Conservation (phyloP, 345 rosid species). For the Salix koriyanagi region DNA sequence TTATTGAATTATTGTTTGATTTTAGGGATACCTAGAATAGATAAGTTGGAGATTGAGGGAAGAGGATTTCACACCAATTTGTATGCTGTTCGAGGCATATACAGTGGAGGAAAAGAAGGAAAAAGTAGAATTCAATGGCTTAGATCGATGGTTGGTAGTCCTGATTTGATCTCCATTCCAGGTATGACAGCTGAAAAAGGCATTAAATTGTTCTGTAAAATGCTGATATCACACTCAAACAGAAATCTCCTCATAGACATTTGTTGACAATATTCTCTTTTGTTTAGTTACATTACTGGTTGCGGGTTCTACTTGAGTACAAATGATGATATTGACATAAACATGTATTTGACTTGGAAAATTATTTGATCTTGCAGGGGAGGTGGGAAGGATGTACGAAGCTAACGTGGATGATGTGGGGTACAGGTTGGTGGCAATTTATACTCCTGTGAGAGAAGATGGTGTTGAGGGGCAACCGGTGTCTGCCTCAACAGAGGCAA, state of each 20-base stretch:
- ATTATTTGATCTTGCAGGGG: conserved; percentile 54
- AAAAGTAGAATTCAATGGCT: conserved; percentile 97
- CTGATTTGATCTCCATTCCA: conserved; percentile 89
- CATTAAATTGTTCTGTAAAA: background rate
- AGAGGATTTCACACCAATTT: conserved; percentile 89
- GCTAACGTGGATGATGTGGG: conserved; percentile 99
- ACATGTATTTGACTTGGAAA: conserved; percentile 3
- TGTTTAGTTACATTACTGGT: background rate
- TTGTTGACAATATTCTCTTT: background rate
- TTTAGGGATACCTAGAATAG: conserved; percentile 79
- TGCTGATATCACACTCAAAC: background rate
- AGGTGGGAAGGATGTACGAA: conserved; percentile 88
- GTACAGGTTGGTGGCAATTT: conserved; percentile 81
- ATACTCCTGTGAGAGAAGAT: conserved; percentile 86
- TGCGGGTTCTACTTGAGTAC: background rate
- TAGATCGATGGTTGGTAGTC: conserved; percentile 95
- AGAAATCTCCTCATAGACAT: background rate
- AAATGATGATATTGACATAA: background rate
- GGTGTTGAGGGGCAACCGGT: conserved; percentile 94
- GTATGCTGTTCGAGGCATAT: conserved; percentile 73
- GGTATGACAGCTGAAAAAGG: conserved; percentile 36
- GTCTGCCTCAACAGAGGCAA: conserved; percentile 91
- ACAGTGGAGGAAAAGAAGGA: conserved; percentile 96
- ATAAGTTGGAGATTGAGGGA: conserved; percentile 93
- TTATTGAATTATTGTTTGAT: background rate